Conservation (phyloP, 2,329 filamentous ascomycete genomes). For the Verticillium tricorpus region DNA sequence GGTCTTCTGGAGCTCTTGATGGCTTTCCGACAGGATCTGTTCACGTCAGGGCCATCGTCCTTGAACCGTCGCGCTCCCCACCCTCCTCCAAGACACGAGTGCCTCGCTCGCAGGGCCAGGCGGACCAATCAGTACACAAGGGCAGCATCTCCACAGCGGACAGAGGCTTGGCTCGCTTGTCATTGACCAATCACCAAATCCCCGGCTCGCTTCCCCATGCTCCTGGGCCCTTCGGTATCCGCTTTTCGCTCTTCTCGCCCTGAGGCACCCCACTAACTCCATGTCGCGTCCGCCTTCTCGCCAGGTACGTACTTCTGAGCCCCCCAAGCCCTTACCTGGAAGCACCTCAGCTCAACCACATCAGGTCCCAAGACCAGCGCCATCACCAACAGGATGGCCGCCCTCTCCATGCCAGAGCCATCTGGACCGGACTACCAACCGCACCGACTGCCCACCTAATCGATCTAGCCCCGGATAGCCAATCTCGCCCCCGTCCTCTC, state of each 20-base stretch:
- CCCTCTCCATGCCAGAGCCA: background rate
- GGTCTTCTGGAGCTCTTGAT: too few relatives aligned
- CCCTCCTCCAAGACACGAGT: background rate
- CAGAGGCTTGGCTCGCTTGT: conserved; percentile 23
- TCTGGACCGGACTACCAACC: background rate
- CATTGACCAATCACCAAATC: conserved; percentile 25
- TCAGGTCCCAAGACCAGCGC: background rate
- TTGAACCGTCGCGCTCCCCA: background rate
- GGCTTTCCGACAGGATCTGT: too few relatives aligned
- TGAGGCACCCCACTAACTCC: background rate
- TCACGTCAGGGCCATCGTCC: too few relatives aligned
- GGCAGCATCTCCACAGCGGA: background rate
- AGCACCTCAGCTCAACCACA: background rate
- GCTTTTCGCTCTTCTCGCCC: background rate
- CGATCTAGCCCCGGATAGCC: background rate
- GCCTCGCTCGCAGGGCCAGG: background rate
- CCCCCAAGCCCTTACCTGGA: background rate
- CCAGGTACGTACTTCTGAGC: background rate
- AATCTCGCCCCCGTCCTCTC: background rate
- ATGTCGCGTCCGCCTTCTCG: background rate
- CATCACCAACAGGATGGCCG: background rate
- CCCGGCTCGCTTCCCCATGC: conserved; percentile 24
- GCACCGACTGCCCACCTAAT: background rate
- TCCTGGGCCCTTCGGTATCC: background rate
- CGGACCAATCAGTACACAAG: background rate